Evolutionary conservation across 2,329 filamentous ascomycete species (phyloP), one percentile per base, ranked within the genome.

Genomic region (Fusarium proliferatum): DNA sequence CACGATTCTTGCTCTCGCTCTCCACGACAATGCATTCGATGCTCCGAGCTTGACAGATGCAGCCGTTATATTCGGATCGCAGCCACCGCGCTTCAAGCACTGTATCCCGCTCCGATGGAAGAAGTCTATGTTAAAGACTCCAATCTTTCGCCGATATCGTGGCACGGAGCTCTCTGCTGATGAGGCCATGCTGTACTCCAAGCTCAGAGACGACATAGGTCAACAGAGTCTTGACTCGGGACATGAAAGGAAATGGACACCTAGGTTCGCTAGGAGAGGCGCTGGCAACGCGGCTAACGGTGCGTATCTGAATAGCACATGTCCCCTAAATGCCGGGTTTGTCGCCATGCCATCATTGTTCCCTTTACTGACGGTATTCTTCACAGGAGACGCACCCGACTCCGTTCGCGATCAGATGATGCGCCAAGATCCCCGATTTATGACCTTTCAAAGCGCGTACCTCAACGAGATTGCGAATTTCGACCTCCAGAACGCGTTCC

Each of bases 361-460:
- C 23, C 23, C 26, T 46, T 3, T 30, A 28, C 10, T 46, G 6
- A 46, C 11, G 4, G 2, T 26, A 21, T 46, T 46, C 17, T 28
- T 26, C 6, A 26, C 10, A 78, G 76, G 76, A 42, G 71, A 79
- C 6, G 69, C 76, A 33, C 64, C 70, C 7, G 74, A 81, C 71
- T 64, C 69, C 26, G 66, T 81, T 28, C 68, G 69, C 39, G 69
- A 81, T 68, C 61, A 81, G 63, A 78, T 81, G 36, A 79, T 81
- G 66, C 76, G 71, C 28, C 64, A 81, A 63, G 60, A 80, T 48
- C 78, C 77, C 59, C 60, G 64, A 39, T 81, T 72, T 51, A 57
- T 53, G 3, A 81, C 72, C 6, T 81, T 81, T 33, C 69, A 78
- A 28, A 72, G 61, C 51, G 67, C 64, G 12, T 81, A 81, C 61